Base-by-base conservation (phyloP, 306 rosid species). In the Urtica urens region DNA sequence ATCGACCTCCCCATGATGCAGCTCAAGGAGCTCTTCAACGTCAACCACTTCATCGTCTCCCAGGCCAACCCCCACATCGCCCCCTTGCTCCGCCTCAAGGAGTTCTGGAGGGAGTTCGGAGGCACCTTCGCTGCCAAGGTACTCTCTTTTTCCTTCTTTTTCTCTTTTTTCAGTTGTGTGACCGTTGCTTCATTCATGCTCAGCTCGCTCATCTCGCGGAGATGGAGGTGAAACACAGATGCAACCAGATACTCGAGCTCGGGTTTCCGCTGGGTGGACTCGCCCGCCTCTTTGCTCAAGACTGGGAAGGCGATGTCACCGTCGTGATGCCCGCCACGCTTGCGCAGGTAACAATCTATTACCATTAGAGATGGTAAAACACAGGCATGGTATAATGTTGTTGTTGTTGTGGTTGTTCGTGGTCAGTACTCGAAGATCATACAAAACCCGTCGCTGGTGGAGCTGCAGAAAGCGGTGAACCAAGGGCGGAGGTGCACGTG, bases 101-200 rank as follows among this genome's bases (percentile, higher is more conserved):
- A 71, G 57, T 69, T 85, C 64, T 73, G 83, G 57, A 73, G 95
- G 70, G 84, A 74, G 55, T 66, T 58, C 15, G 99, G 99, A 51
- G 95, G 99, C 67, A 79, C 71, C 64, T 85, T 90, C 51, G 95
- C 99, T 49, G 99, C 92, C 61, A 90, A 90, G 99, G 99, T 85
- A 70, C 48, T 24, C 57, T 51, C 59, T 40, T 6, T 49, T 39
- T 24, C 8, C 10, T 15, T 23, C 35, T 28, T 46, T 43, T 14
- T 5, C 13, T 5, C 2, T 23, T n/a, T 48, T 3, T 17, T n/a
- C 16, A 13, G 18, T 38, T 53, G 3, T 16, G 10, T 8, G n/a
- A 10, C n/a, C n/a, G n/a, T n/a, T n/a, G n/a, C n/a, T n/a, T n/a
- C n/a, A n/a, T n/a, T 50, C 10, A 59, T 64, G 5, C 73, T 62